These are phyloP conservation scores for Urochloa ruziziensis DNA, from an alignment of 176 grass and related monocot species.

Conservation along the genomic window DNA sequence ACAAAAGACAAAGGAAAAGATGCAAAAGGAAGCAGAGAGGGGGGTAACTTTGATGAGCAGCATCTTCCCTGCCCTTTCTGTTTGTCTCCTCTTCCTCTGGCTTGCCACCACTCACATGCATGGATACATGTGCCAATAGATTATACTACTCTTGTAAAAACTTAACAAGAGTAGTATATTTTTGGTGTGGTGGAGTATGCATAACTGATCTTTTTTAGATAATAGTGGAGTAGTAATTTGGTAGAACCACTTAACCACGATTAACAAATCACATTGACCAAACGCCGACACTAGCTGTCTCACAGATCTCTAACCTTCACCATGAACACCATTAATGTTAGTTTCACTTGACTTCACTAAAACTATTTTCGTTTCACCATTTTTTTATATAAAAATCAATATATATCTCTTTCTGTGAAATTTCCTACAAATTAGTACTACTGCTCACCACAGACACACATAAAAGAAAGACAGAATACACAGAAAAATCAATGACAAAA, in stretches of 20 bases:
- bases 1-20: constrained; percentile 58
- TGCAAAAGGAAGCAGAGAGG: background rate
- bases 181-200: background rate
- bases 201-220: background rate
- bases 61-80: constrained; percentile 42
- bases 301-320: constrained; percentile 25
- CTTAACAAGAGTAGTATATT: background rate
- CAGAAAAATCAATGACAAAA: background rate
- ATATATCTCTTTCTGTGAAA: background rate
- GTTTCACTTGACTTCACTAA: background rate
- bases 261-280: constrained; percentile 16
- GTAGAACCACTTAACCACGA: constrained; percentile 3
- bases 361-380: too few relatives aligned
- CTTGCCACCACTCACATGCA: constrained; percentile 16
- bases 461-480: background rate
- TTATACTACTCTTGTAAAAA: background rate
- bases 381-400: too few relatives aligned
- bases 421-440: background rate
- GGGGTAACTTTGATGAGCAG: constrained; percentile 37
- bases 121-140: background rate
- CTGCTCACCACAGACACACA: background rate
- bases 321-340: background rate
- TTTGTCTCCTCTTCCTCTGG: constrained; percentile 34
- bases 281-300: background rate
- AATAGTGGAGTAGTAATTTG: background rate